A percentile compares a stretch with the other conserved stretches of the same genome.
Conservation (phyloP, 208 protist species). For the Endotrypanum monterogeii region DNA sequence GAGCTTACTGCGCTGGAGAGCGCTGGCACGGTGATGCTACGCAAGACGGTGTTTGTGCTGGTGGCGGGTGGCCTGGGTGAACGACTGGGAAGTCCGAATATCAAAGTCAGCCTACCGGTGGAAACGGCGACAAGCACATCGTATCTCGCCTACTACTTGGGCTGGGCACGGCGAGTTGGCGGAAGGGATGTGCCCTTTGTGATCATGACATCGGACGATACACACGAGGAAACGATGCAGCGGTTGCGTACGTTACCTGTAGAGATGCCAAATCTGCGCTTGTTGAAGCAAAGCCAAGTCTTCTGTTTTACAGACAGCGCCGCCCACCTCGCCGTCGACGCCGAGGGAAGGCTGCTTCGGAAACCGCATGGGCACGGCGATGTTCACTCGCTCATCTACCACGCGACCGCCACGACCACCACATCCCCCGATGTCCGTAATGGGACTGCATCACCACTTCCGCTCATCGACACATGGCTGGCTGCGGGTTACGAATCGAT, state of each 20-base stretch:
- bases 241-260: constrained; percentile 59
- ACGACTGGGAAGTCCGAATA: constrained; percentile 89
- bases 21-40: constrained; percentile 38
- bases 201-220: constrained; percentile 96
- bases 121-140: constrained; percentile 77
- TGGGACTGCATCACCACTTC: not conserved
- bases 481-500: constrained; percentile 69
- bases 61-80: constrained; percentile 93
- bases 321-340: constrained; percentile 71
- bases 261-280: constrained; percentile 53
- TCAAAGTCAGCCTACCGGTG: constrained; percentile 89
- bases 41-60: constrained; percentile 84
- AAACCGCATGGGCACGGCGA: constrained; percentile 96
- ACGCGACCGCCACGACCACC: constrained; percentile 21
- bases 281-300: constrained; percentile 92
- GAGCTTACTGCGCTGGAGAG: constrained; percentile 57
- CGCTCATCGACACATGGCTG: constrained; percentile 55
- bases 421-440: not conserved
- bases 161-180: constrained; percentile 50
- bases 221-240: constrained; percentile 76
- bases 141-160: constrained; percentile 87
- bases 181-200: constrained; percentile 73
- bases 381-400: constrained; percentile 89
- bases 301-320: constrained; percentile 82
- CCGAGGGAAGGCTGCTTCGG: constrained; percentile 58